Evolutionary conservation across 306 rosid species (phyloP).

Genomic region (Ormosia semicastrata): DNA sequence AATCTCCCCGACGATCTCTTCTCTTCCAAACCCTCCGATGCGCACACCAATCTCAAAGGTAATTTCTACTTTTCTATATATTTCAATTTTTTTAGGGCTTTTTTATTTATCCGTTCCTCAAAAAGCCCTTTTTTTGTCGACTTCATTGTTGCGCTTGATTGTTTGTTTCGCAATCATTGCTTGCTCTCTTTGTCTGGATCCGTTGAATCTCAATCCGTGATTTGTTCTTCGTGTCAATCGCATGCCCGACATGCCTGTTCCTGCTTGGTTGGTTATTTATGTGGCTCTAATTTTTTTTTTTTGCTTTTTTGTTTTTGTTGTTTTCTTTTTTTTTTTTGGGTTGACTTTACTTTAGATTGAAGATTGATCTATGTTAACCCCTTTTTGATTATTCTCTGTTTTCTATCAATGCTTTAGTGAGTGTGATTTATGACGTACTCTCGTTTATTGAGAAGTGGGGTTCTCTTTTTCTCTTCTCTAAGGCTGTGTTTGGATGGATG

Average conservation of each 20-base stretch:
- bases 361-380: conserved; percentile 19
- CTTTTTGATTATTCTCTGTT: background rate
- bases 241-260: conserved; percentile 13
- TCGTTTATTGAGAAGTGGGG: background rate
- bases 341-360: conserved; percentile 40
- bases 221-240: conserved; percentile 24
- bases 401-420: conserved; percentile 15
- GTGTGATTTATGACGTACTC: conserved; percentile 13
- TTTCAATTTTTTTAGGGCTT: conserved; percentile 27
- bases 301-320: background rate
- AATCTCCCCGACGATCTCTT: conserved; percentile 68
- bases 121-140: background rate
- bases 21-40: conserved; percentile 45
- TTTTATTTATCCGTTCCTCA: background rate
- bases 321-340: background rate
- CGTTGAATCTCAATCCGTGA: conserved; percentile 33
- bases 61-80: background rate
- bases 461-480: background rate
- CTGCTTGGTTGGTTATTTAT: background rate
- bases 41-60: conserved; percentile 46
- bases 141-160: background rate
- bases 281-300: background rate
- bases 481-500: conserved; percentile 12
- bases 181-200: conserved; percentile 31
- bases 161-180: conserved; percentile 1